Base-by-base conservation (phyloP, 2,329 filamentous ascomycete species). In the Basipetospora chlamydospora region DNA sequence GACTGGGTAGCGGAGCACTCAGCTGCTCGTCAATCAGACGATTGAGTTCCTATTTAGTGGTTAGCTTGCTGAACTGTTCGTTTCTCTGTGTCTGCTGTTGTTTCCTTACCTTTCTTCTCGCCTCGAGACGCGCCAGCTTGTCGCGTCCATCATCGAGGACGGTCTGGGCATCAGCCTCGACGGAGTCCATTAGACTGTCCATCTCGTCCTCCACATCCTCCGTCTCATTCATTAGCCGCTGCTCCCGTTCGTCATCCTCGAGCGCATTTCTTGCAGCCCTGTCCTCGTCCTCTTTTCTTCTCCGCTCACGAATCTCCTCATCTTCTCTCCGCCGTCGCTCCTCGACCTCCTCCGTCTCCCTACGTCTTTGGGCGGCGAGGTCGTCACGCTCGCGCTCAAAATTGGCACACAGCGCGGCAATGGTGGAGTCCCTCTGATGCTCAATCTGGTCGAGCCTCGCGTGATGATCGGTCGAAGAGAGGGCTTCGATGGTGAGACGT, bases 21-120 rank as follows among this genome's bases (percentile, higher is more conserved):
- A 64, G 44, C 40, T 60, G 51, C 38, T 63, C 59, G 23, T 63
- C 60, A 26, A 64, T 58, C 28, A 54, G 47, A 15, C 52, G 57
- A 36, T 63, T 63, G 39, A 64, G 49, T 43, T 64, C 59, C 59
- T 62, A 12, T 12, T 6, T 11, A 3, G 26, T 12, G 12, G 31
- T 39, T 18, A 42, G 42, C 35, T 4, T 4, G 12, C 7, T 11
- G 28, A 23, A 23, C 6, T 6, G 6, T 39, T 10, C 37, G 29
- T 13, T 34, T 15, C 13, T 8, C 21, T 5, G 3, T 12, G 8
- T 18, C n/a, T 6, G 4, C 3, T 10, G 12, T 8, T 26, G 15
- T 3, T 11, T 4, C 9, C 45, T 29, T 41, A 51, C 50, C 39
- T 41, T 49, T 45, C 57, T 44, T 42, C 47, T 51, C 35, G 52